These are phyloP conservation scores for Aspergillus ellipticus DNA, from an alignment of 495 filamentous ascomycete species.

Conservation along the genomic window DNA sequence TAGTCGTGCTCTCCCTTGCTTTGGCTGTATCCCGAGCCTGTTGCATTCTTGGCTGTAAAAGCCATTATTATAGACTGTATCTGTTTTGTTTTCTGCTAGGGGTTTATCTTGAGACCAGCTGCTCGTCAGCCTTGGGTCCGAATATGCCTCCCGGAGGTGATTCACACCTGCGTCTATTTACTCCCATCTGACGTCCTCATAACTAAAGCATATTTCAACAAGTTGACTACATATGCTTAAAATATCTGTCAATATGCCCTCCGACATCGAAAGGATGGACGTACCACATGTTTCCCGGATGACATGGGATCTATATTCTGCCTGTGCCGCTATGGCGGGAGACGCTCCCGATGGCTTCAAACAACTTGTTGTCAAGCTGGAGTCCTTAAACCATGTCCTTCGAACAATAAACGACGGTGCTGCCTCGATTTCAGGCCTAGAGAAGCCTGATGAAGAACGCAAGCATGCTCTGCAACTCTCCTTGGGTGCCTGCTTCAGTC, in stretches of 20 bases:
- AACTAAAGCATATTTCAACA: neutral
- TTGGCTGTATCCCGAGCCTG: too few species aligned
- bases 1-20: too few species aligned
- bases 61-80: too few species aligned
- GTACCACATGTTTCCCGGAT: constrained; percentile 28
- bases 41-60: too few species aligned
- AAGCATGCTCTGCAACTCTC: constrained; percentile 28
- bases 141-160: too few species aligned
- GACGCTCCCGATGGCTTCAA: constrained; percentile 36
- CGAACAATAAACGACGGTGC: constrained; percentile 28
- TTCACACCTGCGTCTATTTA: neutral
- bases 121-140: too few species aligned
- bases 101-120: too few species aligned
- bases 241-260: constrained; percentile 14
- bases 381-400: constrained; percentile 29
- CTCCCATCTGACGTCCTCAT: neutral
- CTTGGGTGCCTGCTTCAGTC: constrained; percentile 24
- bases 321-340: constrained; percentile 28
- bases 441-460: constrained; percentile 22
- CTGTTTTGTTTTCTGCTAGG: too few species aligned
- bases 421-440: constrained; percentile 27
- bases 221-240: neutral
- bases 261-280: constrained; percentile 27
- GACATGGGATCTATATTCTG: constrained; percentile 36
- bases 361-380: constrained; percentile 33